A percentile compares a stretch with the other conserved stretches of the same genome.
These are phyloP conservation scores for Leccinum pellstonianum DNA, from an alignment of 768 basidiomycete species.

Conservation along the genomic window DNA sequence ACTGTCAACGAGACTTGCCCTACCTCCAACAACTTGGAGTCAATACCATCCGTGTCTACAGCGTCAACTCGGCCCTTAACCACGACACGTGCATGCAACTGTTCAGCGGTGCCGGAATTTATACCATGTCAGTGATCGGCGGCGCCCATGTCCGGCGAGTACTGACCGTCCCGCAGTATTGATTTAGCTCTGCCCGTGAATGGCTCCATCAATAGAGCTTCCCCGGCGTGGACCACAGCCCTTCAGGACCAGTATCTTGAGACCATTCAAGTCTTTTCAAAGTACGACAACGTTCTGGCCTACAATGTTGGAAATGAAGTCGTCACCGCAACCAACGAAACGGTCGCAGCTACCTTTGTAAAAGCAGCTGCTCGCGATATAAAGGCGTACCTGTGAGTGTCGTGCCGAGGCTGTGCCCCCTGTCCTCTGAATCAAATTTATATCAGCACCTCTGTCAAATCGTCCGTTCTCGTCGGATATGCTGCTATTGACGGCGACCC, in stretches of 20 bases:
- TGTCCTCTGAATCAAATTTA: neutral
- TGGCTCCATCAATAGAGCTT: slow-evolving; percentile 74
- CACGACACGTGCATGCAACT: slow-evolving; percentile 85
- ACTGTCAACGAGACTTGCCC: slow-evolving; percentile 78
- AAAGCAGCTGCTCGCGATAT: slow-evolving; percentile 90
- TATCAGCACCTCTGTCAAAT: slow-evolving; percentile 59
- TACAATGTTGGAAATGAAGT: slow-evolving; percentile 91
- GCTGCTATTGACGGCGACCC: slow-evolving; percentile 76
- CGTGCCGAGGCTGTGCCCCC: neutral
- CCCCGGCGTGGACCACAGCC: slow-evolving; percentile 79
- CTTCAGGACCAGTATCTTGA: slow-evolving; percentile 73
- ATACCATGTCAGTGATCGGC: slow-evolving; percentile 67
- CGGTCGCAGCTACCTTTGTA: slow-evolving; percentile 71
- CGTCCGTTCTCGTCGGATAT: slow-evolving; percentile 74
- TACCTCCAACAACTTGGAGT: slow-evolving; percentile 73
- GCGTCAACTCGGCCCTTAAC: slow-evolving; percentile 77
- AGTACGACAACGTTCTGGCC: slow-evolving; percentile 87
- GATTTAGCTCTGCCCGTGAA: slow-evolving; percentile 84
- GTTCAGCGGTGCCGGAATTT: slow-evolving; percentile 78
- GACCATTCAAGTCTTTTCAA: slow-evolving; percentile 76
- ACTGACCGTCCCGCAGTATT: slow-evolving; percentile 49
- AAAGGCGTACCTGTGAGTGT: slow-evolving; percentile 77
- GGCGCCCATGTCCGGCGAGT: slow-evolving; percentile 3
- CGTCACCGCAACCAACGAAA: slow-evolving; percentile 51
- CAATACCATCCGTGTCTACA: slow-evolving; percentile 84